Evolutionary conservation across 768 basidiomycete genomes (phyloP), one percentile per base, ranked within the genome.

Genomic region (Tulasnella sp.): DNA sequence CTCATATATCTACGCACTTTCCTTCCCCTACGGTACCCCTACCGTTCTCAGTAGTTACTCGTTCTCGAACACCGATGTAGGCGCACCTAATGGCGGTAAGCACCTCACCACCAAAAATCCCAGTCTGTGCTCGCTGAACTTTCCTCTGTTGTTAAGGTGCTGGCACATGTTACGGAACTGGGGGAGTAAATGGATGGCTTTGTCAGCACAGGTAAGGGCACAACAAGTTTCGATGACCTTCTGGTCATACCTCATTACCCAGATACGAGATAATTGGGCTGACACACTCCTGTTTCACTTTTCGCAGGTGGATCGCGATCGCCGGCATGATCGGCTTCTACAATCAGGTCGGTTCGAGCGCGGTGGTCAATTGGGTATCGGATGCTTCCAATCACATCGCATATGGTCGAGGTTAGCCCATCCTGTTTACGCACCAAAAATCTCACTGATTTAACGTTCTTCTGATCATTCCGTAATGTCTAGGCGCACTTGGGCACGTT

Each of bases 11-110:
- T 58, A 34, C 48, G 26, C 47, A 13, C 56, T 58, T n/a, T 47
- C 45, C 32, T 80, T 84, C 66, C 74, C 83, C 0, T 86, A 82
- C 68, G 84, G 84, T 56, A 83, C 78, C 8, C 82, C 83, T 0
- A 79, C 80, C 0, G 70, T 86, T 51, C 73, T 85, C 1, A 85
- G 82, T 0, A 78, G 79, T 62, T 86, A 81, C 66, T 13, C 72
- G 3, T 70, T 74, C 45, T 24, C 47, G 58, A 61, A 63, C 42
- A 73, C 63, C 3, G 81, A 84, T 63, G 77, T 70, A 29, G 85
- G 84, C 11, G 76, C 80, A 26, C 84, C 84, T 0, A 84, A 84
- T 64, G 73, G 75, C 53, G 79, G 24, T 38, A 38, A 38, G 15
- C 15, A 38, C 34, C 34, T 5, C 34, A 15, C 15, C 34, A 5